Percentiles rank a stretch among this genome's conserved stretches.
These are phyloP conservation scores for Rhynchospora breviuscula DNA, from an alignment of 176 grass and related monocot species.

Conservation along the genomic window DNA sequence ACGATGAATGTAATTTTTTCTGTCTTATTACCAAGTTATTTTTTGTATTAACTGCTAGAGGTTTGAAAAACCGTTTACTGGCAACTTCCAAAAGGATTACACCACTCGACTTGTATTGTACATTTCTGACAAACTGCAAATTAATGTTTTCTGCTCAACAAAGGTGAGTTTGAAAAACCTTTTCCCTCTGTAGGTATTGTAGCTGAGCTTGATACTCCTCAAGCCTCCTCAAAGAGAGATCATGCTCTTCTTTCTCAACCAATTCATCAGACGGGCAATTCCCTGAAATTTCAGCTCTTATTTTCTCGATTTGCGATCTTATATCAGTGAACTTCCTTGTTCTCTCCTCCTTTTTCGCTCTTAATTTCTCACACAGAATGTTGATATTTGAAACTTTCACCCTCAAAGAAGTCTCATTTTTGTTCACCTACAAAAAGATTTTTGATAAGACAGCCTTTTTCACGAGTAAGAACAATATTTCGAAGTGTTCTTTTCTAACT, in stretches of 20 bases:
- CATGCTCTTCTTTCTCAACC: conserved; percentile 50
- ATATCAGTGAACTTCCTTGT: conserved; percentile 62
- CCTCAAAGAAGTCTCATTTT: conserved; percentile 62
- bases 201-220: conserved; percentile 73
- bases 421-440: conserved; percentile 45
- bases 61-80: background rate
- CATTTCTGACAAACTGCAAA: background rate
- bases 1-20: background rate
- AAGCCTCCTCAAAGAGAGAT: conserved; percentile 80
- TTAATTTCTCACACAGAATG: conserved; percentile 79
- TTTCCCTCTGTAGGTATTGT: conserved; percentile 68
- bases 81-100: background rate
- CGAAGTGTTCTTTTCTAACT: background rate
- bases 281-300: conserved; percentile 70
- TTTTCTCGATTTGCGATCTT: conserved; percentile 73
- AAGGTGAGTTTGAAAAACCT: conserved; percentile 35
- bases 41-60: background rate
- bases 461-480: background rate
- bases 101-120: background rate
- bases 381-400: conserved; percentile 62
- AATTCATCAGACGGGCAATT: conserved; percentile 33
- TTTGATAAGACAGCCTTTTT: background rate
- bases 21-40: background rate
- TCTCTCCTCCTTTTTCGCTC: conserved; percentile 76
- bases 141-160: background rate